These are phyloP conservation scores for Ophiocordyceps robertsii DNA, from an alignment of 2,329 filamentous ascomycete genomes.

Conservation along the genomic window DNA sequence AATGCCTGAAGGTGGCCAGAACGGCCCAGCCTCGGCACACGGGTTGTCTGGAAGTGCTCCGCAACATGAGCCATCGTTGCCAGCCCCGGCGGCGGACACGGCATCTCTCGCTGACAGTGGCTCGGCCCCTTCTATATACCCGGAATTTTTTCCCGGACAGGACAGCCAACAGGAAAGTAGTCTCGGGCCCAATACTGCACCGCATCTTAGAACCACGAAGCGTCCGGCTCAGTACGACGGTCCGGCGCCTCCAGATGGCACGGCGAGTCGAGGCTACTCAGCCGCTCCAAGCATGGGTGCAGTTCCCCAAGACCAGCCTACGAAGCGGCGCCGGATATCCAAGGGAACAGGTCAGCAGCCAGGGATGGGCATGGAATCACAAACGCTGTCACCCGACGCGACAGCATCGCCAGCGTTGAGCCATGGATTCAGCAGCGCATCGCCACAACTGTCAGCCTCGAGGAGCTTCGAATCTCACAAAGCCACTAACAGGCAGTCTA, in stretches of 20 bases:
- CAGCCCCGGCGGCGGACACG: neutral
- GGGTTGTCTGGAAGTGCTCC: neutral
- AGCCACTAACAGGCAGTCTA: slow-evolving; percentile 1
- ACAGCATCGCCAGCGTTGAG: slow-evolving; percentile 5
- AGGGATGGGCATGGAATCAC: slow-evolving; percentile 2
- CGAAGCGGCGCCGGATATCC: slow-evolving; percentile 15
- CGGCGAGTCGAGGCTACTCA: neutral
- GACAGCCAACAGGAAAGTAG: neutral
- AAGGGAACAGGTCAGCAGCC: slow-evolving; percentile 7
- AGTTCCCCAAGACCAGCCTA: slow-evolving; percentile 3
- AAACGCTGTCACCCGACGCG: slow-evolving; percentile 3
- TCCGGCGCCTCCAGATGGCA: neutral
- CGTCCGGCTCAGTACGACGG: slow-evolving; percentile 1
- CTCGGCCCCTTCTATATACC: neutral
- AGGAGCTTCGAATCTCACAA: slow-evolving; percentile 8
- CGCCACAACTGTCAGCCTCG: slow-evolving; percentile 2
- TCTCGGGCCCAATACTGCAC: neutral
- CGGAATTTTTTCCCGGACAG: neutral
- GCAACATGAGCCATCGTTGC: neutral
- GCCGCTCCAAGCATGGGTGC: slow-evolving; percentile 2
- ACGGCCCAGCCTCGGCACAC: neutral
- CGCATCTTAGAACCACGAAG: neutral
- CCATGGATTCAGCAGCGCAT: slow-evolving; percentile 3
- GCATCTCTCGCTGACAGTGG: neutral
- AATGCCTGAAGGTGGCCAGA: neutral